These are phyloP conservation scores for Melastoma malabathricum DNA, from an alignment of 345 rosid genomes.

Conservation along the genomic window DNA sequence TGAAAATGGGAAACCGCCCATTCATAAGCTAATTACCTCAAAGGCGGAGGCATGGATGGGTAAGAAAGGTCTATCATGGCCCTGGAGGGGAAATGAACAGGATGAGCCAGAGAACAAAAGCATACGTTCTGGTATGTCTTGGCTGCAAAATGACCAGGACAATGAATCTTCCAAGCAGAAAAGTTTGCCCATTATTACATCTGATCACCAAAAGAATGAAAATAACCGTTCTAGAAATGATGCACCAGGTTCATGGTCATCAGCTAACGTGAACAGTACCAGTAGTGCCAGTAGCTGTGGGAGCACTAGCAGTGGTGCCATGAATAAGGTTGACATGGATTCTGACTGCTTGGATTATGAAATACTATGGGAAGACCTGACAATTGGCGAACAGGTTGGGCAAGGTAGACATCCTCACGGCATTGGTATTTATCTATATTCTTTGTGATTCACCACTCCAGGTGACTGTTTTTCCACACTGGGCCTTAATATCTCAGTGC, in stretches of 20 bases:
- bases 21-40: slow-evolving; percentile 56
- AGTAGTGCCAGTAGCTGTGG: slow-evolving; percentile 93
- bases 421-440: too few relatives aligned
- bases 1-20: slow-evolving; percentile 57
- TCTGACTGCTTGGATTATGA: slow-evolving; percentile 71
- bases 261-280: slow-evolving; percentile 67
- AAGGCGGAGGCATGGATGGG: slow-evolving; percentile 86
- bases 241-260: slow-evolving; percentile 68
- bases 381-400: slow-evolving; percentile 75
- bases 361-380: slow-evolving; percentile 90
- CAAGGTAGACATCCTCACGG: slow-evolving; percentile 47
- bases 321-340: slow-evolving; percentile 68
- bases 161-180: slow-evolving; percentile 25
- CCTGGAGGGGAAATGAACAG: slow-evolving; percentile 82
- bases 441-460: too few relatives aligned
- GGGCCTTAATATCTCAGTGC: too few relatives aligned
- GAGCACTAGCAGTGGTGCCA: slow-evolving; percentile 65
- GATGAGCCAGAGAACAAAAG: slow-evolving; percentile 48
- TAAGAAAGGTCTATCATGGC: slow-evolving; percentile 83
- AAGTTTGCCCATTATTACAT: slow-evolving; percentile 28
- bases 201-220: slow-evolving; percentile 39
- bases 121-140: slow-evolving; percentile 24
- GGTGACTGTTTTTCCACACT: too few relatives aligned
- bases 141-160: slow-evolving; percentile 51
- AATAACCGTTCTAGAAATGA: slow-evolving; percentile 43